Evolutionary conservation across 345 rosid genomes (phyloP), one percentile per base, ranked within the genome.

Genomic region (Jatropha curcas): DNA sequence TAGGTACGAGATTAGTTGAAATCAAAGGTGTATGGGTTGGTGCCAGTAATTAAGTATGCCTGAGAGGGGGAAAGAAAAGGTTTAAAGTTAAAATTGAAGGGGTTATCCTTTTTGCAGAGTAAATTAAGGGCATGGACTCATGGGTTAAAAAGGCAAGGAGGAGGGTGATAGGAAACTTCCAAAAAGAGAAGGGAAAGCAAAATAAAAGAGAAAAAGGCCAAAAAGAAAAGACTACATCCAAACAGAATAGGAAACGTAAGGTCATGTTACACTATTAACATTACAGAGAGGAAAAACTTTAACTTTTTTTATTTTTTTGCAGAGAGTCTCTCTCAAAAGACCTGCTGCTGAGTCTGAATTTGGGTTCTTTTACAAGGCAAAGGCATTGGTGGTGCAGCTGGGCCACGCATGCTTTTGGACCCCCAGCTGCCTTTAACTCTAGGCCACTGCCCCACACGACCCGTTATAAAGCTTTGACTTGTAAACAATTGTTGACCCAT

Each of bases 391-490:
- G 80, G 4, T 10, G 35, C 33, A 56, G 59, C 46, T 31, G 81
- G 77, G 70, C 31, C 72, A 76, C 76, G 82, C 82, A 70, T 67
- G 64, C 66, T 69, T 78, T 78, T 63, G 70, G 63, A 65, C 70
- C 76, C 37, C 12, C 17, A 7, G 19, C 50, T 61, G 13, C 30
- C 57, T 35, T 67, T 72, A 52, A 52, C 13, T 1, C 28, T 19
- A 13, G n/a, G n/a, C n/a, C n/a, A n/a, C n/a, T n/a, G n/a, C n/a
- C n/a, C n/a, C n/a, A n/a, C n/a, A n/a, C n/a, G n/a, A n/a, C n/a
- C n/a, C n/a, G n/a, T n/a, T n/a, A n/a, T 57, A 76, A 83, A 85
- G 89, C 79, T 88, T 88, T 86, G 88, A 86, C 92, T 76, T 81
- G 71, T 71, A 37, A 75, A 67, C 59, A 25, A 35, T 37, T 74